Base-by-base conservation (phyloP, 2,329 filamentous ascomycete genomes). In the Aphanocladium album region DNA sequence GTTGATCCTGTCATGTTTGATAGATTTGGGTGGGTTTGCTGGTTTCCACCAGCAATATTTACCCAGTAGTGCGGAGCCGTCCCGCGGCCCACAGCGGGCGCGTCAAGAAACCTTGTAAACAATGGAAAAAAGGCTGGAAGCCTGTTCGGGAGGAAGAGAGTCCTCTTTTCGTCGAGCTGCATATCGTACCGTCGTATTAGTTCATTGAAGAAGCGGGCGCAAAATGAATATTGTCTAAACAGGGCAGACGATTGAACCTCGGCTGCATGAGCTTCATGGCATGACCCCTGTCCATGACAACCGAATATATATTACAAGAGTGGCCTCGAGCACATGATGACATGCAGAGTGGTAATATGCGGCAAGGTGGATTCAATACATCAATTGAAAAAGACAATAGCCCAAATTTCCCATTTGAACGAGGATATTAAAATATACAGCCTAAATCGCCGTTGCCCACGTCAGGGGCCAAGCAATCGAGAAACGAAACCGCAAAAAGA, bases 401-500 rank as follows among this genome's bases (percentile, higher is more conserved):
- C 12, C 2, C 17, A 11, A 46, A 43, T 45, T 43, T 21, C 45
- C 16, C 46, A 21, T 35, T 50, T 6, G 30, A 51, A 30, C 16
- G 25, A n/a, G 23, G 33, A 51, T 51, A 51, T 50, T 58, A 51
- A 52, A 57, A 57, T 56, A 12, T 56, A 47, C 43, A 37, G 30
- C 27, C 27, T 14, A 43, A 17, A 58, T 41, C 25, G 35, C 45
- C 35, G 33, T 47, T 12, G 4, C 43, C n/a, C 27, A 16, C 16
- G 46, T 35, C 3, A 5, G n/a, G n/a, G 46, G 35, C 12, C 39
- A n/a, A 52, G 7, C 7, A 23, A 35, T 2, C 7, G n/a, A n/a
- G 27, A 37, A 14, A 25, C 2, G 17, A 30, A 49, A 57, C 27
- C 17, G 30, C 45, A 23, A 25, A 47, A 27, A 46, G 8, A 52